Evolutionary conservation across 1,284 basidiomycete genomes (phyloP).

Genomic region (Irpex sp.): DNA sequence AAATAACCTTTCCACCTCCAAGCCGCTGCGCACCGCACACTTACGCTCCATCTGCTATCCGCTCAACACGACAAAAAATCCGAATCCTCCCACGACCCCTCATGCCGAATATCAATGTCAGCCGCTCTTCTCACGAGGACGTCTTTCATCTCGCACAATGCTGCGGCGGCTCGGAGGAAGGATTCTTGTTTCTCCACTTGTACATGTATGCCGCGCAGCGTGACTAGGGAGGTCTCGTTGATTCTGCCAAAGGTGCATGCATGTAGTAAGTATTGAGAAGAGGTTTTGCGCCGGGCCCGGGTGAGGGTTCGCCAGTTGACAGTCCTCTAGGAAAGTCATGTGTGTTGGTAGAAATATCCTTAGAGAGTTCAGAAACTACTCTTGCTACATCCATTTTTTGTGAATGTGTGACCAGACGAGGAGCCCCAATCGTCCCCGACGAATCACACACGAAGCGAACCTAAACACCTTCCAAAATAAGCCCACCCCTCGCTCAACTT

Average conservation of each 20-base stretch:
- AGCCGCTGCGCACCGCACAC: too few relatives aligned
- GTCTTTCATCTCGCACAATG: not conserved
- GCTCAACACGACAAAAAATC: not conserved
- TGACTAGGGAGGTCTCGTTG: not conserved
- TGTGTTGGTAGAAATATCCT: too few relatives aligned
- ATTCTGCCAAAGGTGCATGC: not conserved
- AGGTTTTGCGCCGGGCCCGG: not conserved
- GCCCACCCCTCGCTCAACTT: not conserved
- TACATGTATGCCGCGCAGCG: not conserved
- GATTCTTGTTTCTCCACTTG: too few relatives aligned
- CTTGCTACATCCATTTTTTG: too few relatives aligned
- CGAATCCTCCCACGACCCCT: not conserved
- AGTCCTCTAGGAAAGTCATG: not conserved
- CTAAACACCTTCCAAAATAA: not conserved
- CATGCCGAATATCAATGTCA: not conserved
- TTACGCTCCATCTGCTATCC: too few relatives aligned
- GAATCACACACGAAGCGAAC: not conserved
- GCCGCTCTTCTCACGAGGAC: not conserved
- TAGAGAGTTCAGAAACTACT: too few relatives aligned
- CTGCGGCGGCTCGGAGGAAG: not conserved
- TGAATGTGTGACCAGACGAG: too few relatives aligned
- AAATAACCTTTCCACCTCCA: too few relatives aligned
- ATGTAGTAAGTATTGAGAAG: not conserved
- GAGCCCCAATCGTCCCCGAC: too few relatives aligned
- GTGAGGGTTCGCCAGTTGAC: not conserved